Base-by-base conservation (phyloP, 306 rosid species). In the Acacia melanoxylon region DNA sequence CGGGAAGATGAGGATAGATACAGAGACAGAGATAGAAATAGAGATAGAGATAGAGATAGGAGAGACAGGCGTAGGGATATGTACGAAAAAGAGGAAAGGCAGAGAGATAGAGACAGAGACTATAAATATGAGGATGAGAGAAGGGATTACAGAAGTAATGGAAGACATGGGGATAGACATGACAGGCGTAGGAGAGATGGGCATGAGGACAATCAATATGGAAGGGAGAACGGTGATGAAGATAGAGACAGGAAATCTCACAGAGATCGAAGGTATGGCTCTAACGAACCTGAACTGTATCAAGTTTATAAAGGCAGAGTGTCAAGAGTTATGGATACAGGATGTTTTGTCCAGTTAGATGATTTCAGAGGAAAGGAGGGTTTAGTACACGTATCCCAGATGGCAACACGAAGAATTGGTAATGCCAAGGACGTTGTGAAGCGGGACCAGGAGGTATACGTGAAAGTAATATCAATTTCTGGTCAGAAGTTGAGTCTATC, bases 391-490 rank as follows among this genome's bases (percentile, higher is more conserved):
- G 95, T 92, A 61, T 94, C 97, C 0, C 98, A 94, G 87, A 92
- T 94, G 27, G 98, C 98, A 0, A 92, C 91, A 19, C 74, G 95
- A 40, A 87, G 97, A 83, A 86, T 94, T 56, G 42, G 54, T 37
- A 94, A 90, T 85, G 98, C 93, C n/a, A 94, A 94, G 85, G 98
- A 92, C 24, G 91, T 91, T 51, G 94, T 92, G 67, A 94, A 92
- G 83, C 87, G 97, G 72, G 97, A 92, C 68, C 96, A 92, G 76
- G 94, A 89, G 77, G 98, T 92, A 72, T 94, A 83, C 68, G 95
- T 94, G 42, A 94, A 92, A 89, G 94, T 92, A 52, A 91, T 92
- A 3, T 92, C 93, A 0, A 59, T 94, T 82, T 89, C 97, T 4
- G 94, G 95, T 80, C 92, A 91, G 67, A 94, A 94, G 89, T 82